Evolutionary conservation across 2,329 filamentous ascomycete species (phyloP).

Genomic region (Trichoderma sp.): DNA sequence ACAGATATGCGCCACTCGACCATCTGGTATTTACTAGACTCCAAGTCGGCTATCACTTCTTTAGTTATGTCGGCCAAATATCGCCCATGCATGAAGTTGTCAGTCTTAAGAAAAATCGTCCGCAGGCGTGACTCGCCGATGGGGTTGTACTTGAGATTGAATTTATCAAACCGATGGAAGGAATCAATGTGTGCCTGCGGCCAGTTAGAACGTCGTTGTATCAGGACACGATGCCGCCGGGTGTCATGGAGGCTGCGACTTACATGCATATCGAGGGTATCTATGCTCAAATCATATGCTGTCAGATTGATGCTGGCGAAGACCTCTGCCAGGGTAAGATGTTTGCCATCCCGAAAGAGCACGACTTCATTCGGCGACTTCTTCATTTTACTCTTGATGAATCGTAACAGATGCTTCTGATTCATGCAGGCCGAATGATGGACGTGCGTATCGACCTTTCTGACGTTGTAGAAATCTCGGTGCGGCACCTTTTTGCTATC

Average conservation of each 20-base stretch:
- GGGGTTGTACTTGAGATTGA: conserved; percentile 98
- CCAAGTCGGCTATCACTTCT: conserved; percentile 94
- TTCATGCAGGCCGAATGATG: conserved; percentile 99
- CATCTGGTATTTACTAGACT: conserved; percentile 99
- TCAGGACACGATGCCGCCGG: conserved; percentile 69
- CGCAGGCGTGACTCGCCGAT: conserved; percentile 91
- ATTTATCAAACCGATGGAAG: conserved; percentile 99
- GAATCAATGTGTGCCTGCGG: conserved; percentile 87
- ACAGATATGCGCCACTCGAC: conserved; percentile 99
- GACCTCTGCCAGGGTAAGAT: conserved; percentile 87
- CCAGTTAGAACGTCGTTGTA: conserved; percentile 53
- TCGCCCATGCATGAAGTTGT: conserved; percentile 94
- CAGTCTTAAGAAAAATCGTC: conserved; percentile 98
- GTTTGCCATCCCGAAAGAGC: conserved; percentile 86
- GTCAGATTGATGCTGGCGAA: conserved; percentile 97
- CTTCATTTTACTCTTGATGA: conserved; percentile 99
- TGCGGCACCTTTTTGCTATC: conserved; percentile 98
- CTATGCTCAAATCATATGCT: conserved; percentile 95
- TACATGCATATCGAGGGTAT: conserved; percentile 98
- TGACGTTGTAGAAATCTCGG: conserved; percentile 97
- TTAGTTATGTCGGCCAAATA: conserved; percentile 98
- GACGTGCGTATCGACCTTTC: conserved; percentile 98
- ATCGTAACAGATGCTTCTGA: conserved; percentile 94
- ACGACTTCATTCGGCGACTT: conserved; percentile 94
- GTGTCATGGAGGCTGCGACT: conserved; percentile 54